Base-by-base conservation (phyloP, 176 grass and related monocot species). In the Triticum turgidum region DNA sequence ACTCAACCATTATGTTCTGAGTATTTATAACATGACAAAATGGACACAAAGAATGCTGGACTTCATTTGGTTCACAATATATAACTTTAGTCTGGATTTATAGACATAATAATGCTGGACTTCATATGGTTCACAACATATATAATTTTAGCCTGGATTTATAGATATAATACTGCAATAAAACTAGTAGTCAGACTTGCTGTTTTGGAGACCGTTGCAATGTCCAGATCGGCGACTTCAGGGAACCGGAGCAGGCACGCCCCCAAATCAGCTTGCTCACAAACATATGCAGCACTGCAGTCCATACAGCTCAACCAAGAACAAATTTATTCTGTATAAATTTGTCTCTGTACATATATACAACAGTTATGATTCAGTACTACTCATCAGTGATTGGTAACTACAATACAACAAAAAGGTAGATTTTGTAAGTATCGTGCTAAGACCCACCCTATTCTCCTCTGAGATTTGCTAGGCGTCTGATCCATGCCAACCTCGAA, bases 401-500 rank as follows among this genome's bases (percentile, higher is more conserved):
- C 88, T 95, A 88, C 32, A 76, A 90, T 86, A 93, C 39, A 51
- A 77, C 22, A 67, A 81, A 83, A 78, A 78, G 47, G 32, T 67
- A 89, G 81, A 92, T 91, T 6, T 62, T 80, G 56, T 69, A 83
- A 80, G 45, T 80, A 68, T 78, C 82, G 37, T 47, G 44, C 61
- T 37, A 76, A 69, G 49, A 74, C 15, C 73, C 65, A 85, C 29
- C 34, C 89, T 87, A 98, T 37, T 84, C 91, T 93, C 93, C 80
- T 83, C 85, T 83, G 13, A 77, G 80, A 88, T 84, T 88, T 78
- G 54, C 85, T 64, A 91, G 27, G 79, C 76, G 93, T 82, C 77
- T 93, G 86, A 88, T 81, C 95, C 92, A 93, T 83, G 89, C 77
- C 35, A 90, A 70, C 42, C 34, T 83, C 35, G 65, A 88, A 86